Evolutionary conservation across 2,329 filamentous ascomycete species (phyloP), one percentile per base, ranked within the genome.

Genomic region (Fusarium oxysporum): DNA sequence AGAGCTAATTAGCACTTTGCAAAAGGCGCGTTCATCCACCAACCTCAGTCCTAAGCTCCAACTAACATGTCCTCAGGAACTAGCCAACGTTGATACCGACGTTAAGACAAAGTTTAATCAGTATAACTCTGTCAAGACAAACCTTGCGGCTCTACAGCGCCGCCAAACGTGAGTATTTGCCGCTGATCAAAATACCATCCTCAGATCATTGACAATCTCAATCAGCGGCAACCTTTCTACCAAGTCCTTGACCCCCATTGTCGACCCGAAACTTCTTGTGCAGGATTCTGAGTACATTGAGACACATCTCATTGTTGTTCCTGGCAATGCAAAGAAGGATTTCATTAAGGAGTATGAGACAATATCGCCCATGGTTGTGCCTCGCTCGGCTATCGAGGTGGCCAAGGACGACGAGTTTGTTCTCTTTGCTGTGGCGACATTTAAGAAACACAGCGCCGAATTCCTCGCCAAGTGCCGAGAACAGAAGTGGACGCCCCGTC

Each of bases 211-310:
- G 25, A 71, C 64, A 30, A 7, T 38, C 30, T 6, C 3, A 63
- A 68, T 58, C 72, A 96, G 93, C 58, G 96, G 96, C 73, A 99
- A 98, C 81, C 92, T 99, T 53, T 90, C 95, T 28, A 98, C 95
- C 76, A 97, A 96, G 82, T 98, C 96, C 17, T 91, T 99, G 73
- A 91, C 93, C n/a, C 91, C 94, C 17, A 90, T 98, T 71, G 92
- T 99, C 77, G 89, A 96, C 78, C 95, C 96, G 13, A 86, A 89
- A 61, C 84, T 95, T 66, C 88, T 97, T 47, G 89, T 98, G 72
- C 93, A 92, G 82, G 92, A 97, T 80, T 98, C 95, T 25, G 96
- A 99, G 84, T 98, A 97, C 83, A 91, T 99, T 77, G 95, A 98
- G 85, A 98, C 96, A 35, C 95, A 98, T 81, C 91, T 99, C 35